A percentile compares a stretch with the other conserved stretches of the same genome.
phyloP scores from a whole-genome alignment of 768 basidiomycete species.

The Serendipita sp. region DNA sequence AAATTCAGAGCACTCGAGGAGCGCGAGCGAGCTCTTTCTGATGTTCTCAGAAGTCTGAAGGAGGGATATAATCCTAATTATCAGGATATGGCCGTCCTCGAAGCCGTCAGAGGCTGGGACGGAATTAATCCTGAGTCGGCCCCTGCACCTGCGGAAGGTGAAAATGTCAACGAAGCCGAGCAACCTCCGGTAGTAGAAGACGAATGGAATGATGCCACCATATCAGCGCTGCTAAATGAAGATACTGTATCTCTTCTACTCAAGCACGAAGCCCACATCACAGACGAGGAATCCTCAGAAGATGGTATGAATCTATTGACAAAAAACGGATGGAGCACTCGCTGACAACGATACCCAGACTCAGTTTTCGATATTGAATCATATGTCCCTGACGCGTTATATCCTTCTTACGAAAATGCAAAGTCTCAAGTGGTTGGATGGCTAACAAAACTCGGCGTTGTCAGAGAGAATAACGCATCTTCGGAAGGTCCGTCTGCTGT shows the following conservation, averaged over 20 bases:
- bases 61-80: slow-evolving; percentile 95
- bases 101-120: slow-evolving; percentile 91
- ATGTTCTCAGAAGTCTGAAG: slow-evolving; percentile 69
- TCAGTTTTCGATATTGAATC: slow-evolving; percentile 57
- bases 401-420: slow-evolving; percentile 57
- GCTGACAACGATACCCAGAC: neutral
- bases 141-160: slow-evolving; percentile 8
- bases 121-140: slow-evolving; percentile 24
- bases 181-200: neutral
- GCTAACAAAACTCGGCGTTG: slow-evolving; percentile 49
- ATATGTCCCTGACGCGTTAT: slow-evolving; percentile 71
- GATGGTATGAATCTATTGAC: slow-evolving; percentile 31
- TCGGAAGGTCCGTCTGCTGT: slow-evolving; percentile 25
- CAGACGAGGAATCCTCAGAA: slow-evolving; percentile 23
- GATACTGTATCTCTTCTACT: slow-evolving; percentile 66
- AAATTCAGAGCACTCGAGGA: slow-evolving; percentile 59
- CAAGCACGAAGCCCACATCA: slow-evolving; percentile 57
- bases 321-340: neutral
- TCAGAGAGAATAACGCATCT: slow-evolving; percentile 21
- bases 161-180: slow-evolving; percentile 22
- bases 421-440: slow-evolving; percentile 44
- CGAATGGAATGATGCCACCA: slow-evolving; percentile 28
- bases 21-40: slow-evolving; percentile 60
- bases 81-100: slow-evolving; percentile 97
- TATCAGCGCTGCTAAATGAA: slow-evolving; percentile 40